A percentile compares a stretch with the other conserved stretches of the same genome.
These are phyloP conservation scores for Albophoma yamanashiensis DNA, from an alignment of 2,329 filamentous ascomycete genomes.

Conservation along the genomic window DNA sequence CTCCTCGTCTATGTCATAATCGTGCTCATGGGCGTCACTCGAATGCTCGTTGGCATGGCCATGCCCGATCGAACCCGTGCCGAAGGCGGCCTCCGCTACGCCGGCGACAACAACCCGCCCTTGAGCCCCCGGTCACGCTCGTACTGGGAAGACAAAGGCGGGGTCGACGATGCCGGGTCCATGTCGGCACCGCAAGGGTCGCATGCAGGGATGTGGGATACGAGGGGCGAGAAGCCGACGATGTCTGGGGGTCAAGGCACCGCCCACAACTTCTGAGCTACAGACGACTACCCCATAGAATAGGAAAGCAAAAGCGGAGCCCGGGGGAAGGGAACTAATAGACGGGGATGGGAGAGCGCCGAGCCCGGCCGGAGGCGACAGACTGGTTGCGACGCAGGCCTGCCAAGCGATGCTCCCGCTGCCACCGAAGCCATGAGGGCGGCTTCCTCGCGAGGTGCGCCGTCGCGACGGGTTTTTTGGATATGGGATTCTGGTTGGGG, in stretches of 20 bases:
- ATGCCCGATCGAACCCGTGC: constrained; percentile 40
- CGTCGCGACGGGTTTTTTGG: neutral
- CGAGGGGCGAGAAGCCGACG: neutral
- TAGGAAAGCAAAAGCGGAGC: neutral
- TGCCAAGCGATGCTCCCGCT: neutral
- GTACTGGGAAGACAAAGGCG: neutral
- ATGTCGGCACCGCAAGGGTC: neutral
- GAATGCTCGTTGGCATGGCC: constrained; percentile 52
- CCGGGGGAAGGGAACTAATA: neutral
- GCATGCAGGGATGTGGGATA: neutral
- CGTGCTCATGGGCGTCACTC: constrained; percentile 60
- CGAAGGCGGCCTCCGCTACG: constrained; percentile 43
- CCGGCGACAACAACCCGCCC: constrained; percentile 16
- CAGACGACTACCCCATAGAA: neutral
- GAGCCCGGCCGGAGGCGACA: neutral
- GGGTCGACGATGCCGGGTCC: neutral
- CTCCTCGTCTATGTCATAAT: constrained; percentile 70
- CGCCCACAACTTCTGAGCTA: neutral
- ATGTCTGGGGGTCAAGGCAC: neutral
- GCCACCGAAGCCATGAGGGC: neutral
- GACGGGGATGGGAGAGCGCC: neutral
- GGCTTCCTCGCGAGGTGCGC: neutral
- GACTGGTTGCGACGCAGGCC: neutral
- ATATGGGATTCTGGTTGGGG: neutral
- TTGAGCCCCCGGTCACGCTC: constrained; percentile 10